Conservation (phyloP, 1,284 basidiomycete genomes). For the Moesziomyces aphidis region DNA sequence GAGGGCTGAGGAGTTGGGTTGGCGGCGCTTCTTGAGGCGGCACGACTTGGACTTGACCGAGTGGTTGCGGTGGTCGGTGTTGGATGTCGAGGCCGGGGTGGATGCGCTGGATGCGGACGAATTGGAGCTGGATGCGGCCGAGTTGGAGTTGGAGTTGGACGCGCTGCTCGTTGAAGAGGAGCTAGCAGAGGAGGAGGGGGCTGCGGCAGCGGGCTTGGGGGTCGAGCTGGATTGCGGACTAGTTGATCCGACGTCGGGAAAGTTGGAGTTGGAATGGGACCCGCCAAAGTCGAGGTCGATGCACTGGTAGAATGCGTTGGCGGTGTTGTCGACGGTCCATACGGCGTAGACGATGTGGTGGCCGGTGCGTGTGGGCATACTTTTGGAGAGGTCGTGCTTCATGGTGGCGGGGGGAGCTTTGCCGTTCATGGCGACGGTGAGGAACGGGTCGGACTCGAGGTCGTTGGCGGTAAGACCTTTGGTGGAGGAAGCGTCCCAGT, state of each 20-base stretch:
- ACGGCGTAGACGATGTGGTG: slow-evolving; percentile 48
- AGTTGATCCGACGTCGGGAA: slow-evolving; percentile 1
- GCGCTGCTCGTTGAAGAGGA: slow-evolving; percentile 1
- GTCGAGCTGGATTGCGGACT: slow-evolving; percentile 2
- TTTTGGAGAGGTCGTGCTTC: slow-evolving; percentile 29
- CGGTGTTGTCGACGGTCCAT: slow-evolving; percentile 48
- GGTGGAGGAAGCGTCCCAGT: slow-evolving; percentile 27
- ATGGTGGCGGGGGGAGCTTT: slow-evolving; percentile 16
- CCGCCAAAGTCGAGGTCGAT: slow-evolving; percentile 50
- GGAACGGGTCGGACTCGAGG: slow-evolving; percentile 38
- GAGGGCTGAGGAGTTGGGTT: slow-evolving; percentile 15
- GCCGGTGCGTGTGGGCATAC: slow-evolving; percentile 29
- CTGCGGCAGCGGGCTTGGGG: neutral
- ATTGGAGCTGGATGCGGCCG: slow-evolving; percentile 2
- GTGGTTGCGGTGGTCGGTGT: slow-evolving; percentile 12
- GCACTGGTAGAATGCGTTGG: slow-evolving; percentile 50
- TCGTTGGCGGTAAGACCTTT: slow-evolving; percentile 23
- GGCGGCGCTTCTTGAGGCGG: slow-evolving; percentile 27
- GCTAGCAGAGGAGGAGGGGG: neutral
- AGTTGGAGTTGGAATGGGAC: neutral
- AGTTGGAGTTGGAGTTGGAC: neutral
- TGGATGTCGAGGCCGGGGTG: neutral
- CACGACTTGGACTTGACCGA: slow-evolving; percentile 9
- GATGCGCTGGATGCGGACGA: slow-evolving; percentile 1
- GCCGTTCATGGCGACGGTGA: slow-evolving; percentile 36